Base-by-base conservation (phyloP, 1,284 basidiomycete genomes). In the Lignosus rhinocerotis region DNA sequence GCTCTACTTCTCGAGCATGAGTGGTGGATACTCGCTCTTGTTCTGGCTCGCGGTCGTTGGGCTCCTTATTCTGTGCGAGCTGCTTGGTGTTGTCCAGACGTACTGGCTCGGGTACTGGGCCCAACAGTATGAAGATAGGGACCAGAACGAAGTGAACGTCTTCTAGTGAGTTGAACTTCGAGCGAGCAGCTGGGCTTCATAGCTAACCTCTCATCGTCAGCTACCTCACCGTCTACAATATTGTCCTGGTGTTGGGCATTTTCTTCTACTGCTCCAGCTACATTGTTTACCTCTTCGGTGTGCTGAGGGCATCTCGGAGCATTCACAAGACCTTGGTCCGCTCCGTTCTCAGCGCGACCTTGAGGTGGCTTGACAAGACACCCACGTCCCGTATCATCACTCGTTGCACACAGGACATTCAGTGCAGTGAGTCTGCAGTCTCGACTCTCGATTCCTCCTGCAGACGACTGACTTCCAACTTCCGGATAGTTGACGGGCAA, bases 361-460 rank as follows among this genome's bases (percentile, higher is more conserved):
- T 51, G 30, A 42, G 50, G 39, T 51, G 53, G 51, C 49, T 63
- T n/a, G 53, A 57, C 50, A 52, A 57, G 51, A 84, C 82, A 3
- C 84, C 84, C 0, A 75, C 79, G 1, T 83, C 83, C 17, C 75
- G 83, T 17, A 78, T 85, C 63, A 80, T 85, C 58, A 72, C 80
- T 43, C 75, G 85, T 42, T 84, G 84, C 68, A 85, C 83, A 2
- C 83, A 85, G 58, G 85, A 86, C 63, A 83, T 85, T 10, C 71
- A 73, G 69, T 77, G 73, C 55, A 72, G 74, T 76, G 55, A 44
- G 73, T 65, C 10, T 12, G 21, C n/a, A 38, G 39, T 17, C 5
- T 11, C n/a, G 8, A n/a, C 39, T 8, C n/a, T 34, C 34, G 31
- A 16, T 14, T n/a, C 25, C 19, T 6, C 16, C 30, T 34, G 21